phyloP scores from a whole-genome alignment of 2,329 filamentous ascomycete genomes.

The Pseudocercospora cruenta region DNA sequence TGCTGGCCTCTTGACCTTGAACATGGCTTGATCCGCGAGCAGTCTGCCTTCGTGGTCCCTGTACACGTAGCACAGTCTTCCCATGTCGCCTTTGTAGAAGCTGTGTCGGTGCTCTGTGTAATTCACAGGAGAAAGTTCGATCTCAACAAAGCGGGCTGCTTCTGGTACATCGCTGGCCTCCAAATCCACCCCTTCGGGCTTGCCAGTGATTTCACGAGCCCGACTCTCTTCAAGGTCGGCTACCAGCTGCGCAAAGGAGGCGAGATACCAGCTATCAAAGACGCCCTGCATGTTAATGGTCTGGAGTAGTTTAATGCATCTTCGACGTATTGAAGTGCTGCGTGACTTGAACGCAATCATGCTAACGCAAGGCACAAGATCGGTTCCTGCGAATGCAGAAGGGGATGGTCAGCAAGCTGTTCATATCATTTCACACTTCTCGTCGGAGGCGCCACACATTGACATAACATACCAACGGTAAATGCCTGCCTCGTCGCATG shows the following conservation, averaged over 20 bases:
- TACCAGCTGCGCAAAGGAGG: constrained; percentile 20
- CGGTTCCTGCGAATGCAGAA: constrained; percentile 11
- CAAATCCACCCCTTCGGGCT: constrained; percentile 19
- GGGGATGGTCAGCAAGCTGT: neutral
- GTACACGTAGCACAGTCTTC: constrained; percentile 21
- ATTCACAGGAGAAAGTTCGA: constrained; percentile 16
- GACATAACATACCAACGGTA: constrained; percentile 8
- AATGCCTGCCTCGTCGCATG: constrained; percentile 20
- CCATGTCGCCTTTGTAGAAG: constrained; percentile 21
- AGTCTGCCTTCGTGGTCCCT: constrained; percentile 13
- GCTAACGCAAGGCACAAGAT: constrained; percentile 22
- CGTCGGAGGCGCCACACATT: neutral
- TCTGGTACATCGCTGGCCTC: constrained; percentile 21
- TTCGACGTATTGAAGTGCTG: constrained; percentile 12
- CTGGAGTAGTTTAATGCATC: constrained; percentile 16
- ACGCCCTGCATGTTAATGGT: constrained; percentile 25
- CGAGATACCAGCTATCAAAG: constrained; percentile 25
- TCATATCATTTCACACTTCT: neutral
- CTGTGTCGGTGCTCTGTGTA: neutral
- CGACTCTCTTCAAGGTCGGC: constrained; percentile 21
- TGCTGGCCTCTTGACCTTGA: constrained; percentile 14
- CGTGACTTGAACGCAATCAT: constrained; percentile 26
- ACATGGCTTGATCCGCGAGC: constrained; percentile 10
- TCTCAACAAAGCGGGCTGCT: constrained; percentile 21
- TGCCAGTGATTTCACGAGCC: constrained; percentile 20